These are phyloP conservation scores for Acanthamoeba sp. DNA, from an alignment of 208 protist species.

Conservation along the genomic window DNA sequence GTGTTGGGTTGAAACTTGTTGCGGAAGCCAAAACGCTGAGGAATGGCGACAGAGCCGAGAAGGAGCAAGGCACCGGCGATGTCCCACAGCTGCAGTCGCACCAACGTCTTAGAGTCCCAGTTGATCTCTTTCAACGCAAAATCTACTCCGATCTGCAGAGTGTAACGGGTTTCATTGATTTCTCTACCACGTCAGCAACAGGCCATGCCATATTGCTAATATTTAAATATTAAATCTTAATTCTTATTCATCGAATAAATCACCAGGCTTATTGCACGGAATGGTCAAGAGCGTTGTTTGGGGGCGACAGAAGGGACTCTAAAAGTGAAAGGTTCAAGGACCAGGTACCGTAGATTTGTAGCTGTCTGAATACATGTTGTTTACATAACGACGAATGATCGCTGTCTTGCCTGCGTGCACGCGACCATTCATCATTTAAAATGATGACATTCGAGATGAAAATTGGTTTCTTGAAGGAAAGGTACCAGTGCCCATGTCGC, in stretches of 20 bases:
- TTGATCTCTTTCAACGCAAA: conserved; percentile 89
- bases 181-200: too few relatives aligned
- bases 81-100: conserved; percentile 88
- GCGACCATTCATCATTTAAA: too few relatives aligned
- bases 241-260: too few relatives aligned
- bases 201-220: too few relatives aligned
- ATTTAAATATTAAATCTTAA: neutral
- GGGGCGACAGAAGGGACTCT: too few relatives aligned
- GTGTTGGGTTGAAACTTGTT: too few relatives aligned
- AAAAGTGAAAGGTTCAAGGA: too few relatives aligned
- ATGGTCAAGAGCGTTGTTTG: too few relatives aligned
- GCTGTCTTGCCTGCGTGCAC: conserved; percentile 37
- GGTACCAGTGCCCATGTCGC: conserved; percentile 89
- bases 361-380: conserved; percentile 43
- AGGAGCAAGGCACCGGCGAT: neutral
- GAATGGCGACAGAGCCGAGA: neutral
- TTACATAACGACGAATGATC: conserved; percentile 78
- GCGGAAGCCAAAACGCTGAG: too few relatives aligned
- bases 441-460: neutral
- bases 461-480: neutral
- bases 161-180: too few relatives aligned
- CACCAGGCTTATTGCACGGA: neutral
- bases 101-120: conserved; percentile 84
- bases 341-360: conserved; percentile 53
- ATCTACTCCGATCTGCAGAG: conserved; percentile 90